Percentiles rank a stretch among this genome's conserved stretches.
Evolutionary conservation across 2,329 filamentous ascomycete species (phyloP).

Genomic region (Endothia cerciana): DNA sequence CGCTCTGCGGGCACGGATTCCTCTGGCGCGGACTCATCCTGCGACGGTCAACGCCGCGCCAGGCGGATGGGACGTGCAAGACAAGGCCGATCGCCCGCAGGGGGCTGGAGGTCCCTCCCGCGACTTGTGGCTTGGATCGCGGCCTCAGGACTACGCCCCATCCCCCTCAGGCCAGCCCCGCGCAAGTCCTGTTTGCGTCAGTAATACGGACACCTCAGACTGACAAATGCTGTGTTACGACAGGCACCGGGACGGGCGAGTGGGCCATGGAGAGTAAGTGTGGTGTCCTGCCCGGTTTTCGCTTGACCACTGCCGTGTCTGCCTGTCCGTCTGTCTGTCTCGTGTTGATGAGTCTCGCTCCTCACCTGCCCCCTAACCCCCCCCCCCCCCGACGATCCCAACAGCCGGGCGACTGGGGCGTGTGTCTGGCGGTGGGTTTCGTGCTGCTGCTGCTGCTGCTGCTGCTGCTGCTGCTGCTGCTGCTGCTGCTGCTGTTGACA

Average conservation of each 20-base stretch:
- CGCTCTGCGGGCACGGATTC: too few species aligned
- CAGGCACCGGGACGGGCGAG: constrained; percentile 55
- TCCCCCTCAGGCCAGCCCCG: too few species aligned
- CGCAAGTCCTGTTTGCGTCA: neutral
- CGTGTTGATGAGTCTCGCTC: neutral
- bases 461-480: too few species aligned
- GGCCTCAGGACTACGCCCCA: neutral
- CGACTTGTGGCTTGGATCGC: neutral
- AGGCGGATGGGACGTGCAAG: too few species aligned
- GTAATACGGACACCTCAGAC: constrained; percentile 5
- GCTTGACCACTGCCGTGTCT: neutral
- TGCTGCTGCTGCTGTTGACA: neutral
- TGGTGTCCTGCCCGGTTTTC: constrained; percentile 20
- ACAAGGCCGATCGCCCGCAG: too few species aligned
- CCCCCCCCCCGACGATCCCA: too few species aligned
- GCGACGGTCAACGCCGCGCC: too few species aligned
- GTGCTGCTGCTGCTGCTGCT: too few species aligned
- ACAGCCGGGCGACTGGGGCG: neutral
- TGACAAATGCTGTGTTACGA: constrained; percentile 29
- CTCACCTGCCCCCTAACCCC: neutral
- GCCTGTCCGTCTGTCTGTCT: constrained; percentile 9
- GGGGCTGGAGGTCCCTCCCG: too few species aligned
- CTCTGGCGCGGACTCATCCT: too few species aligned
- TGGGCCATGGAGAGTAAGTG: constrained; percentile 56
- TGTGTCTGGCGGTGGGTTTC: too few species aligned